Conservation (phyloP, 768 basidiomycete species). For the Austroboletus eburneus region DNA sequence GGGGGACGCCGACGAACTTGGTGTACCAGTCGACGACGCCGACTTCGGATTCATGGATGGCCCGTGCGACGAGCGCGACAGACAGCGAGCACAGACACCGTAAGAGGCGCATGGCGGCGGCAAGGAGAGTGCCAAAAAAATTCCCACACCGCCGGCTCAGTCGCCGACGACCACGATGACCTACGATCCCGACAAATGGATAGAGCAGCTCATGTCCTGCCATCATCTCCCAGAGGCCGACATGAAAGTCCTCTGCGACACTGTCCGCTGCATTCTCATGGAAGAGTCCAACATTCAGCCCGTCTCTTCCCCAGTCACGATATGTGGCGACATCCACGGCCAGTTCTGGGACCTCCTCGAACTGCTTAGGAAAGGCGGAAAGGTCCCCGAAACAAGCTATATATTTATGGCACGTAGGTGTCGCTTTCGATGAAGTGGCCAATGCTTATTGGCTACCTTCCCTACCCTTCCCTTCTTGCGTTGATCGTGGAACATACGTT, state of each 20-base stretch:
- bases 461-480: neutral
- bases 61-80: constrained; percentile 31
- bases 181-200: constrained; percentile 73
- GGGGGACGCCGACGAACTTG: constrained; percentile 67
- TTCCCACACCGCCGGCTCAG: constrained; percentile 14
- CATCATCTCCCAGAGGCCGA: constrained; percentile 85
- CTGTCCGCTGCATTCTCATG: constrained; percentile 82
- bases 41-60: constrained; percentile 69
- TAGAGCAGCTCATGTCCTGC: constrained; percentile 82
- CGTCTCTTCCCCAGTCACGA: constrained; percentile 90
- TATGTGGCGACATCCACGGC: constrained; percentile 95
- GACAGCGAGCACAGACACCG: constrained; percentile 17
- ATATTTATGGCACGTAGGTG: constrained; percentile 89
- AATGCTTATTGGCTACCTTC: constrained; percentile 24
- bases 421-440: constrained; percentile 24
- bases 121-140: neutral
- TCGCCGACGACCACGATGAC: constrained; percentile 23
- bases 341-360: constrained; percentile 98
- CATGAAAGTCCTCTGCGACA: constrained; percentile 90
- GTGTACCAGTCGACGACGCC: constrained; percentile 90
- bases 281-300: constrained; percentile 99
- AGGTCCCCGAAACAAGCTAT: constrained; percentile 84
- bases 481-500: neutral
- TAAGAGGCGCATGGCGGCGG: constrained; percentile 15
- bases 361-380: constrained; percentile 80